Evolutionary conservation across 495 filamentous ascomycete species (phyloP), one percentile per base, ranked within the genome.

Genomic region (Xylaria telfairii): DNA sequence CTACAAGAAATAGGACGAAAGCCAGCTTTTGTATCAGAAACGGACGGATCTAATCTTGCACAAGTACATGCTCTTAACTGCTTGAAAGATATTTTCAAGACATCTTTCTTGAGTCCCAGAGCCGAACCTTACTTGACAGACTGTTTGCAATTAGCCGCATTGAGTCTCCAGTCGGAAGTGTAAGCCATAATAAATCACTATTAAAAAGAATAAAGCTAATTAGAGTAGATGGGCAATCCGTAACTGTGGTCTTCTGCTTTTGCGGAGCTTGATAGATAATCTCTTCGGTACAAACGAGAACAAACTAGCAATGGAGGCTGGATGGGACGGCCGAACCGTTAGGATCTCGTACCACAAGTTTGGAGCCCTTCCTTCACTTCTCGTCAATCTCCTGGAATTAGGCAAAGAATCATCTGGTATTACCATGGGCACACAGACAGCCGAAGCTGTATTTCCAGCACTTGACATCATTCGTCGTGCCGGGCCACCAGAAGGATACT

Each of bases 31-130:
- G 74, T 83, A 24, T 77, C 82, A 0, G 79, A 88, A 62, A 87
- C 87, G 2, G 89, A 93, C 65, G 81, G 87, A 13, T 87, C 89
- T 8, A 89, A 92, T 53, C 79, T 98, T 17, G 91, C 94, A 17
- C 96, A 98, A 81, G 96, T 98, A 2, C 96, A 99, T 75, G 93
- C 95, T 0, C 84, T 97, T 72, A 99, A 99, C 72, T 97, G 91
- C 71, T 80, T 98, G 54, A 93, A 95, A 76, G 92, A 94, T 65
- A 90, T 96, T 7, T 96, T 97, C 76, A 92, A 88, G 42, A 93
- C 91, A 74, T 91, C 92, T 6, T 87, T 88, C 26, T 83, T 97
- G 15, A 90, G 89, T 12, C 83, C 81, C 53, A 77, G 76, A 57
- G 89, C 91, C 0, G 92, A 95, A 69, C 80, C 78, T 1, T 90